Conservation (phyloP, 345 rosid species). For the Trapa bicornis region DNA sequence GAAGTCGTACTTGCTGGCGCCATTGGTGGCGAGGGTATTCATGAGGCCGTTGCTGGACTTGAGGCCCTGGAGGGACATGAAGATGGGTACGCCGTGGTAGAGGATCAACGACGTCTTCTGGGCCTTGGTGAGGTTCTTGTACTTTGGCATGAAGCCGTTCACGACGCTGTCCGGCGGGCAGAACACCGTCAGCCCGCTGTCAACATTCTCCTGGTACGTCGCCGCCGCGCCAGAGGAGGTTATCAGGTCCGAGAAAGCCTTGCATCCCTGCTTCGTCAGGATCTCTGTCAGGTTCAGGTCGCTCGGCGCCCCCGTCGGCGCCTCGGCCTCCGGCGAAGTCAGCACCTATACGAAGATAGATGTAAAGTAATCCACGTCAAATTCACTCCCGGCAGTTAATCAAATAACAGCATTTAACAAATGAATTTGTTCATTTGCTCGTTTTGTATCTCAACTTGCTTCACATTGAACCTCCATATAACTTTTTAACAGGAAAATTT, state of each 20-base stretch:
- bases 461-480: too few relatives aligned
- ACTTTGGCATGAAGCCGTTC: constrained; percentile 48
- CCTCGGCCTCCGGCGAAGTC: constrained; percentile 72
- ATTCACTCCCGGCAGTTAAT: too few relatives aligned
- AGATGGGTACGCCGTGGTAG: constrained; percentile 76
- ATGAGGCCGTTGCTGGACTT: constrained; percentile 64
- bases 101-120: constrained; percentile 54
- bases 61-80: constrained; percentile 50
- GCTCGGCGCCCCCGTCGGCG: constrained; percentile 69
- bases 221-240: constrained; percentile 44
- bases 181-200: constrained; percentile 82
- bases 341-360: constrained; percentile 14
- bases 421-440: too few relatives aligned
- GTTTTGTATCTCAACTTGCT: too few relatives aligned
- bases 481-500: too few relatives aligned
- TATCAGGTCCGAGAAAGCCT: constrained; percentile 59
- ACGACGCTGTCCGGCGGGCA: constrained; percentile 62
- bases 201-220: constrained; percentile 55
- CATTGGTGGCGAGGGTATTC: constrained; percentile 86
- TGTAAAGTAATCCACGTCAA: too few relatives aligned
- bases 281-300: constrained; percentile 46
- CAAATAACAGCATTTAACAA: too few relatives aligned
- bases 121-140: constrained; percentile 57
- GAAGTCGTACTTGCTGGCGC: constrained; percentile 58
- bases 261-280: constrained; percentile 72